A percentile compares a stretch with the other conserved stretches of the same genome.
These are phyloP conservation scores for Sugiyamaella grinbergsii DNA, from an alignment of 1,139 yeast genomes.

Conservation along the genomic window DNA sequence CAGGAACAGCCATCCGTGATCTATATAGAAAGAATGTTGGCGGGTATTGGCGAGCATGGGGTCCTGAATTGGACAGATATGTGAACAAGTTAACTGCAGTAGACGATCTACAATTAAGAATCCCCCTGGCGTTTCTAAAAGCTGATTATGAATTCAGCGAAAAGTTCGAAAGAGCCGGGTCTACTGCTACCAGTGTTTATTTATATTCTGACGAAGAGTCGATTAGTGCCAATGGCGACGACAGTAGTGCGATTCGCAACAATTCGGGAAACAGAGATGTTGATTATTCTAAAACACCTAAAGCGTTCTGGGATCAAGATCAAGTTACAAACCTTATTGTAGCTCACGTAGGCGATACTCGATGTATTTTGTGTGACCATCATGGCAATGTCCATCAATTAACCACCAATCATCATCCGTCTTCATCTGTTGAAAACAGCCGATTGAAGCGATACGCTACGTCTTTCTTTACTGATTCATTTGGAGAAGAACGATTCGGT, in stretches of 20 bases:
- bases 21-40: conserved; percentile 63
- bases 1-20: conserved; percentile 50
- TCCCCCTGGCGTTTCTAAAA: conserved; percentile 62
- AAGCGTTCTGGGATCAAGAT: conserved; percentile 67
- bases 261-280: neutral
- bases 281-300: conserved; percentile 25
- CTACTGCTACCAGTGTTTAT: conserved; percentile 80
- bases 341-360: conserved; percentile 95
- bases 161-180: conserved; percentile 55
- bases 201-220: conserved; percentile 52
- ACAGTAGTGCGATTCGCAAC: neutral
- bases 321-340: conserved; percentile 72
- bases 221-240: conserved; percentile 18
- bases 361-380: conserved; percentile 64
- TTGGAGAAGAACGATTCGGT: conserved; percentile 87
- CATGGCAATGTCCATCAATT: conserved; percentile 77
- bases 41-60: conserved; percentile 88
- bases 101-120: conserved; percentile 61
- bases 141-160: conserved; percentile 54
- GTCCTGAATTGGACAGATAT: conserved; percentile 53
- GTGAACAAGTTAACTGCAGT: conserved; percentile 44
- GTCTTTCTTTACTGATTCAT: conserved; percentile 80
- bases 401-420: conserved; percentile 84
- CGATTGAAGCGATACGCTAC: conserved; percentile 72
- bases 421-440: conserved; percentile 73